Percentiles rank a stretch among this genome's conserved stretches.
Conservation (phyloP, 2,329 filamentous ascomycete genomes). For the Cladosporium phlei region DNA sequence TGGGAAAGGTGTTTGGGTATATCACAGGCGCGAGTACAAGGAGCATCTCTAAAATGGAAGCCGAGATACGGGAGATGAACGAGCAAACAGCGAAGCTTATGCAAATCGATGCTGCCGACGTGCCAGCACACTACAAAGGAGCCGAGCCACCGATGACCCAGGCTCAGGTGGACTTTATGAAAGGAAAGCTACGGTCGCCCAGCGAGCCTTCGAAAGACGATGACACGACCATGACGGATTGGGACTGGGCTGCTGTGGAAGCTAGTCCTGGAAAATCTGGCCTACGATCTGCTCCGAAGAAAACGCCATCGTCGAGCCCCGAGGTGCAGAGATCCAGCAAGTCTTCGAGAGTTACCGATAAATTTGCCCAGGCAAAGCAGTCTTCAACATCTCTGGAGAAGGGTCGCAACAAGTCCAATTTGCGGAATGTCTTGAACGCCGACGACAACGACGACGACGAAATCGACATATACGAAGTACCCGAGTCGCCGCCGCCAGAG, state of each 20-base stretch:
- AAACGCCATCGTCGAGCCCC: too few relatives aligned
- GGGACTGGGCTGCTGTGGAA: too few relatives aligned
- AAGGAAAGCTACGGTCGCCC: too few relatives aligned
- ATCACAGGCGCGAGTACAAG: background rate
- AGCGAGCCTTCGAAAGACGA: too few relatives aligned
- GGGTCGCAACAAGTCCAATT: conserved; percentile 23
- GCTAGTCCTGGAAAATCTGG: too few relatives aligned
- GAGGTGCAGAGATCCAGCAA: background rate
- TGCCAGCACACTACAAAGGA: conserved; percentile 5
- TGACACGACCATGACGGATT: too few relatives aligned
- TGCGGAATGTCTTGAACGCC: conserved; percentile 27
- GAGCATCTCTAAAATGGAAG: background rate
- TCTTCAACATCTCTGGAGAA: conserved; percentile 20
- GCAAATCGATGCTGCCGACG: conserved; percentile 2
- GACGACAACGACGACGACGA: conserved; percentile 21
- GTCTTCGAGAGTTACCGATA: conserved; percentile 3
- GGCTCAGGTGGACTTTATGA: too few relatives aligned
- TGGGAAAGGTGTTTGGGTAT: background rate
- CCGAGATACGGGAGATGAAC: conserved; percentile 9
- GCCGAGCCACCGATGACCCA: background rate
- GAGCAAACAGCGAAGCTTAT: conserved; percentile 3
- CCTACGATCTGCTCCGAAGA: too few relatives aligned
- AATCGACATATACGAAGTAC: conserved; percentile 22
- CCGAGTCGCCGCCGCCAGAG: conserved; percentile 20
- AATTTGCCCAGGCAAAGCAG: conserved; percentile 1